Conservation (phyloP, 192 early-diverging fungal species). For the Coemansia sp. region DNA sequence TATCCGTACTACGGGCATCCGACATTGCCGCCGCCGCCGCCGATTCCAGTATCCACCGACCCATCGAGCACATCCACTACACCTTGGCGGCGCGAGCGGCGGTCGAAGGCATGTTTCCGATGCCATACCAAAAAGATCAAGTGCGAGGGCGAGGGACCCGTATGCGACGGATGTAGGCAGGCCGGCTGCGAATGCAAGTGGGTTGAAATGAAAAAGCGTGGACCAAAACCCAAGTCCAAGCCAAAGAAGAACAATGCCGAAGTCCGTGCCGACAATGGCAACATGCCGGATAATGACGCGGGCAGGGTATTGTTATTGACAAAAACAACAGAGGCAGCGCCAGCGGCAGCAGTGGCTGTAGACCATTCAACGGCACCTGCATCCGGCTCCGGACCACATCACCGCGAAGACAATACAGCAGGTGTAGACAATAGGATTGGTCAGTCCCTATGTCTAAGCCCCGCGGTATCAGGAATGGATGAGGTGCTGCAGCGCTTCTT, state of each 20-base stretch:
- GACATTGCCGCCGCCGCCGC: slow-evolving; percentile 14
- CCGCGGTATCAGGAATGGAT: slow-evolving; percentile 14
- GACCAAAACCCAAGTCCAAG: slow-evolving; percentile 30
- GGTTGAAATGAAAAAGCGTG: slow-evolving; percentile 53
- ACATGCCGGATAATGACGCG: neutral
- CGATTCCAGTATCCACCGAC: slow-evolving; percentile 4
- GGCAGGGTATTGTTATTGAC: neutral
- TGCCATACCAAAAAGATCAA: slow-evolving; percentile 55
- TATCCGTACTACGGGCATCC: slow-evolving; percentile 1
- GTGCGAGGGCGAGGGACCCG: slow-evolving; percentile 43
- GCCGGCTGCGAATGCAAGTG: slow-evolving; percentile 47
- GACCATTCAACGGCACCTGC: neutral
- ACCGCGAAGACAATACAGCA: neutral
- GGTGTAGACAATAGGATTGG: neutral
- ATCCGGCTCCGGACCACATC: neutral
- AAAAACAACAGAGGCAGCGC: neutral
- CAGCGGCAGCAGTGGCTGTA: neutral
- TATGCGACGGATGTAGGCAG: slow-evolving; percentile 46
- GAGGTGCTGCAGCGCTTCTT: slow-evolving; percentile 37
- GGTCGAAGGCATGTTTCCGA: slow-evolving; percentile 49
- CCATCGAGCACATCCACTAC: neutral
- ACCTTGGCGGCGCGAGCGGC: slow-evolving; percentile 50
- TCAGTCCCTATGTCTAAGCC: neutral
- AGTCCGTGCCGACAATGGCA: neutral
- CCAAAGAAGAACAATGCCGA: neutral